Evolutionary conservation across 2,329 filamentous ascomycete genomes (phyloP), one percentile per base, ranked within the genome.

Genomic region (Fusarium sp.): DNA sequence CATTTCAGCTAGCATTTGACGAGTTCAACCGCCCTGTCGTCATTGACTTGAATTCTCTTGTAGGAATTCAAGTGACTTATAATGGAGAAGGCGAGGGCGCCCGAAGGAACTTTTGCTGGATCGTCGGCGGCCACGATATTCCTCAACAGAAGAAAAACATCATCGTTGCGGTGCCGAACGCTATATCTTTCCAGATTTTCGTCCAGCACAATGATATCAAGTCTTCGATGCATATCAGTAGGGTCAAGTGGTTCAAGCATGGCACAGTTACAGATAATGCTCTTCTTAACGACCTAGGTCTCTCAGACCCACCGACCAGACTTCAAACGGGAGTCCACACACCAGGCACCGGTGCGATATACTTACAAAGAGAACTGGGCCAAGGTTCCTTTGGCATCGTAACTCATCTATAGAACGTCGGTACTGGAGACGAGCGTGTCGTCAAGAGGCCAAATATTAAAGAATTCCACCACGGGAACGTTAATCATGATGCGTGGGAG

Each of bases 11-110:
- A 6, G 9, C 26, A 6, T 28, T 28, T 28, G 26, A 28, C 26
- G 55, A 63, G 3, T 34, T 8, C 8, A 56, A 44, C 9, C 55
- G 58, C 13, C 55, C 59, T 13, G 50, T 65, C 44, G 49, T 70
- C 19, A 61, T 61, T 38, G 69, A 71, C 54, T 43, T 58, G 52
- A 32, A 26, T 15, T 72, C 70, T 41, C 11, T 45, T 13, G 10
- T 26, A 8, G 70, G 70, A 34, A 72, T 65, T 13, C 32, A 69
- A 44, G 70, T 72, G 42, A 70, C 64, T 2, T 72, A 71, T 29
- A 34, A 60, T 31, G 15, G 34, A 1, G 31, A 58, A 42, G 69
- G 68, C 7, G 3, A 51, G 13, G 67, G 67, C 15, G 31, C 3
- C 13, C 64, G 68, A 32, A 53, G 63, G 9, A 28, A 56, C 10